Percentiles rank a stretch among this genome's conserved stretches.
Conservation (phyloP, 2,329 filamentous ascomycete genomes). For the Saccharata proteae region DNA sequence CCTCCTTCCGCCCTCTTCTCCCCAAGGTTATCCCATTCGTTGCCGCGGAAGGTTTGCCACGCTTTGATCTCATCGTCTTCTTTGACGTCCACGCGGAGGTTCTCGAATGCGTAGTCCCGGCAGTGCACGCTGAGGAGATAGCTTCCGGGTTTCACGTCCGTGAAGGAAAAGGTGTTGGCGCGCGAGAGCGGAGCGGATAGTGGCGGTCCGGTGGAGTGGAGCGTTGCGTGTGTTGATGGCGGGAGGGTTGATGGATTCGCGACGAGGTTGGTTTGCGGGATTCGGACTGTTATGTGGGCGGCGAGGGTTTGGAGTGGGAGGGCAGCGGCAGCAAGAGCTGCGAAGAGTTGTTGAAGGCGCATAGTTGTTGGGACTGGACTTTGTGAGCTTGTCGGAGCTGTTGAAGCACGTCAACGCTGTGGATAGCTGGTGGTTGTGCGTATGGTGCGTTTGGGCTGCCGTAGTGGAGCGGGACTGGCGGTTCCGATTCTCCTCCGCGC, state of each 20-base stretch:
- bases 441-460: conserved; percentile 1
- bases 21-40: conserved; percentile 82
- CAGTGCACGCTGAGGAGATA: conserved; percentile 78
- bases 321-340: not conserved
- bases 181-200: conserved; percentile 53
- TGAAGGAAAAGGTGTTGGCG: conserved; percentile 63
- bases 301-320: not conserved
- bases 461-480: not conserved
- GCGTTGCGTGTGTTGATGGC: conserved; percentile 50
- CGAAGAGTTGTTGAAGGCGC: not conserved
- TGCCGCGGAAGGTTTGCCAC: conserved; percentile 80
- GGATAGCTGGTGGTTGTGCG: conserved; percentile 7
- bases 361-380: not conserved
- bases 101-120: conserved; percentile 61
- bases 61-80: conserved; percentile 38
- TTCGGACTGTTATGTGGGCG: conserved; percentile 4
- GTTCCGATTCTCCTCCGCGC: not conserved
- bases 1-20: conserved; percentile 40
- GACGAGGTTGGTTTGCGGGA: conserved; percentile 10
- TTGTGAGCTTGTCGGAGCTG: not conserved
- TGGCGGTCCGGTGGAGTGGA: conserved; percentile 42
- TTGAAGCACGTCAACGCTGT: too few species aligned
- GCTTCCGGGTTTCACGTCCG: conserved; percentile 55
- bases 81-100: conserved; percentile 65
- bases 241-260: conserved; percentile 1